Base-by-base conservation (phyloP, 1,284 basidiomycete species). In the Trametes polyzona region DNA sequence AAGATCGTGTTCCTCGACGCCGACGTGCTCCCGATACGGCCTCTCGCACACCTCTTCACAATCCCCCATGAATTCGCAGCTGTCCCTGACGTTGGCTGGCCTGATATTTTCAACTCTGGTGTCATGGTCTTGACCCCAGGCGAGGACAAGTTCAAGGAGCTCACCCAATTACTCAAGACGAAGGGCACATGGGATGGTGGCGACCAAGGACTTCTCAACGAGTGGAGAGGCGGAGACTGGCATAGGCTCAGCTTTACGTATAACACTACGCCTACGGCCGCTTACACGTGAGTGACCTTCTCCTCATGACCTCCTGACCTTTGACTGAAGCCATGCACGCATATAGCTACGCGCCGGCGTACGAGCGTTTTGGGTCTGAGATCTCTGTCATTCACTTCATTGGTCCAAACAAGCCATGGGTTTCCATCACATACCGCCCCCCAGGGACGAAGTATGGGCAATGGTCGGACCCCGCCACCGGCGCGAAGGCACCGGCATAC, bases 71-170 rank as follows among this genome's bases (percentile, higher is more conserved):
- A 90, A 59, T 92, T 92, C 63, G 90, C 95, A 39, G 96, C 96
- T 10, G 91, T 88, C 16, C 94, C 96, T 5, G 96, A 99, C 73
- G 92, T 94, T 27, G 96, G 96, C 64, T 99, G 96, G 96, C 96
- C 96, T 36, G 96, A 99, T 73, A 95, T 96, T 58, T 98, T 99
- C 80, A 99, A 98, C 73, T 96, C 95, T 23, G 96, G 96, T 37
- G 87, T 98, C 43, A 84, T 99, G 76, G 93, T 98, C 53, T 75
- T 96, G 43, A 83, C 82, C 37, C 96, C 96, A 0, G 86, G 88
- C 1, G 80, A 90, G 63, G 83, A 86, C 51, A 95, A 95, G 65
- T 98, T 97, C 72, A 78, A 83, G 2, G 83, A 88, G 46, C 79
- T 98, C 49, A 83, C 79, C 57, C 74, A 80, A 12, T 79, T 96